A percentile compares a stretch with the other conserved stretches of the same genome.
Conservation (phyloP, 768 basidiomycete genomes). For the Sarcodon sp. region DNA sequence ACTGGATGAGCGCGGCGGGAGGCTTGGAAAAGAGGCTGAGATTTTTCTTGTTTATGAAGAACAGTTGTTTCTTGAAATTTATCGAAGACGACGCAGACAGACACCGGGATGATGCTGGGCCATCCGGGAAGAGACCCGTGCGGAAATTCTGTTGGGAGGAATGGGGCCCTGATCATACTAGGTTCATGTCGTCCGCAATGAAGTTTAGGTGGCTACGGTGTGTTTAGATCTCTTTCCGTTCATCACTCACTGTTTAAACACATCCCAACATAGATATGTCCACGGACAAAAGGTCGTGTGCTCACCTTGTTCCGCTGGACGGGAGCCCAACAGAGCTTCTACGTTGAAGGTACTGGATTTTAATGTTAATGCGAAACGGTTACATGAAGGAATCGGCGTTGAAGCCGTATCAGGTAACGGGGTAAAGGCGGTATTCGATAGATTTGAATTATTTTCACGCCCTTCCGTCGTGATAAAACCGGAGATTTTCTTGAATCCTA, state of each 20-base stretch:
- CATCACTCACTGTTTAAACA: background rate
- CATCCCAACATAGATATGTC: constrained; percentile 14
- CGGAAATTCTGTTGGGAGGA: constrained; percentile 18
- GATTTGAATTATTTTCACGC: background rate
- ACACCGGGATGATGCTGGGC: background rate
- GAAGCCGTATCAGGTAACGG: background rate
- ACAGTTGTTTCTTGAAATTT: constrained; percentile 15
- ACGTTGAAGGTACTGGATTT: constrained; percentile 14
- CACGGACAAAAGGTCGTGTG: constrained; percentile 19
- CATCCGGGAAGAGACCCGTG: background rate
- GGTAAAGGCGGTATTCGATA: background rate
- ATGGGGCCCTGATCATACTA: constrained; percentile 25
- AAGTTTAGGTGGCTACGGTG: constrained; percentile 29
- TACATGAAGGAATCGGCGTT: constrained; percentile 6
- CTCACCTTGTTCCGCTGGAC: background rate
- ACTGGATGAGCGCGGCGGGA: constrained; percentile 4
- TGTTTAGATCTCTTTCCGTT: constrained; percentile 1
- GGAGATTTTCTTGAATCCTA: background rate
- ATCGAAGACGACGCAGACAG: background rate
- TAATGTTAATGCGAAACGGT: constrained; percentile 13
- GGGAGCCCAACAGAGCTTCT: constrained; percentile 4
- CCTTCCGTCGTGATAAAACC: background rate
- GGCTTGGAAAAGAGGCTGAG: constrained; percentile 6
- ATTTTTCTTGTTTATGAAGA: constrained; percentile 20
- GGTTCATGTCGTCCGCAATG: constrained; percentile 16